These are phyloP conservation scores for Diaporthe sp. DNA, from an alignment of 2,329 filamentous ascomycete genomes.

Conservation along the genomic window DNA sequence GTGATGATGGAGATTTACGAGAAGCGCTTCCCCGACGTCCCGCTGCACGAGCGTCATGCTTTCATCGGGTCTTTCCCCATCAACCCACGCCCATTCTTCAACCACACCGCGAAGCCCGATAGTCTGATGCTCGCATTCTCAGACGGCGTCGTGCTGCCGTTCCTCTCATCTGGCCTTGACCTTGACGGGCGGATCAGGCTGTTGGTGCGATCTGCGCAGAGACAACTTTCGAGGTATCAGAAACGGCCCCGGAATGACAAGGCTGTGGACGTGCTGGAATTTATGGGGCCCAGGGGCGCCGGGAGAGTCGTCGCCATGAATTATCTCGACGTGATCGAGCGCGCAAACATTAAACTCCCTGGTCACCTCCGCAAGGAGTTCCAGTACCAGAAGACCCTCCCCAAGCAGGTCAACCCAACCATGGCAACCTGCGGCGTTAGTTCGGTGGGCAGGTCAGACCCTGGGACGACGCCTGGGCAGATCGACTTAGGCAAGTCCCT, in stretches of 20 bases:
- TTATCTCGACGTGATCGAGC: constrained; percentile 37
- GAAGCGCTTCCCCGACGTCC: constrained; percentile 32
- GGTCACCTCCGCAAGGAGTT: constrained; percentile 18
- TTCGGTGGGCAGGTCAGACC: constrained; percentile 32
- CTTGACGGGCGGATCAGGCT: constrained; percentile 38
- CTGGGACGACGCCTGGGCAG: constrained; percentile 17
- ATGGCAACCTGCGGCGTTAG: constrained; percentile 39
- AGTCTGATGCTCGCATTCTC: constrained; percentile 39
- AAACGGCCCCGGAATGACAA: constrained; percentile 21
- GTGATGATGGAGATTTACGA: constrained; percentile 47
- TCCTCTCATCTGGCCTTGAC: constrained; percentile 30
- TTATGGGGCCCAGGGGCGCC: constrained; percentile 33
- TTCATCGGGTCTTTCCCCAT: constrained; percentile 39
- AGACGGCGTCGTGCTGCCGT: constrained; percentile 36
- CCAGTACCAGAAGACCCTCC: constrained; percentile 25
- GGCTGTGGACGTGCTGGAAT: constrained; percentile 5
- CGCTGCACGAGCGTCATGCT: constrained; percentile 8
- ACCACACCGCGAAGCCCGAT: constrained; percentile 30
- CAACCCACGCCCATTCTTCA: constrained; percentile 38
- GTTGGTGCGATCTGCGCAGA: constrained; percentile 37
- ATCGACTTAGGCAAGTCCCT: constrained; percentile 29
- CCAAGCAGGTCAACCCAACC: constrained; percentile 35
- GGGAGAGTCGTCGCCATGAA: constrained; percentile 35
- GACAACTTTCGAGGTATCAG: constrained; percentile 38
- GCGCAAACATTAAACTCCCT: constrained; percentile 29